These are phyloP conservation scores for Aspergillus leporis DNA, from an alignment of 495 filamentous ascomycete genomes.

Conservation along the genomic window DNA sequence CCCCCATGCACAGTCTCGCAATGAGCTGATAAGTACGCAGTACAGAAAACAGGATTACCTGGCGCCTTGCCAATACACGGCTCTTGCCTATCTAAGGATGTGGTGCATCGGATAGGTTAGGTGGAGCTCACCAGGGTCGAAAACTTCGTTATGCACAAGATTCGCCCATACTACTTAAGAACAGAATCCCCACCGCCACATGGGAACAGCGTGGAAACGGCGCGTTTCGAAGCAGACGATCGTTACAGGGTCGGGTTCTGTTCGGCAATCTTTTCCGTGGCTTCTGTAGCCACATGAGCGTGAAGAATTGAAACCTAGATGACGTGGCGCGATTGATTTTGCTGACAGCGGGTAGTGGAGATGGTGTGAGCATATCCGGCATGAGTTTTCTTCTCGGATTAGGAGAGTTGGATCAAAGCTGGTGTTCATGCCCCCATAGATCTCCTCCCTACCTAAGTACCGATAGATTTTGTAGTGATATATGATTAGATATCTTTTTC, in stretches of 20 bases:
- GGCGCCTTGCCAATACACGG: background rate
- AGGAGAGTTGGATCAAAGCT: too few relatives aligned
- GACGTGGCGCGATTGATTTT: background rate
- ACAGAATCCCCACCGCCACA: background rate
- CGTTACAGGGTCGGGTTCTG: background rate
- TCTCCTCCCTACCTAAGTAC: too few relatives aligned
- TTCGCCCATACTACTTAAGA: background rate
- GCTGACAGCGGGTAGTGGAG: slow-evolving; percentile 5
- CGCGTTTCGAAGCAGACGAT: background rate
- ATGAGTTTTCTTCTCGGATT: background rate
- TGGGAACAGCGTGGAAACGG: background rate
- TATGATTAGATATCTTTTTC: too few relatives aligned
- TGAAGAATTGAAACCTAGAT: background rate
- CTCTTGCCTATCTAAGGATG: background rate
- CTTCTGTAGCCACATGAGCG: background rate
- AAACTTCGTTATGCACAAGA: background rate
- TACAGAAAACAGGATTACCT: background rate
- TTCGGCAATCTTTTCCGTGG: background rate
- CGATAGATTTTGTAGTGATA: too few relatives aligned
- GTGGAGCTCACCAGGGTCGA: background rate
- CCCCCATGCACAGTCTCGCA: background rate
- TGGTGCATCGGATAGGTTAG: background rate
- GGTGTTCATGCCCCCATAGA: too few relatives aligned
- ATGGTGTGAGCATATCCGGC: background rate
- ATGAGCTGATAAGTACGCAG: background rate